A percentile compares a stretch with the other conserved stretches of the same genome.
Evolutionary conservation across 2,329 filamentous ascomycete species (phyloP).

Genomic region (Cadophora sp.): DNA sequence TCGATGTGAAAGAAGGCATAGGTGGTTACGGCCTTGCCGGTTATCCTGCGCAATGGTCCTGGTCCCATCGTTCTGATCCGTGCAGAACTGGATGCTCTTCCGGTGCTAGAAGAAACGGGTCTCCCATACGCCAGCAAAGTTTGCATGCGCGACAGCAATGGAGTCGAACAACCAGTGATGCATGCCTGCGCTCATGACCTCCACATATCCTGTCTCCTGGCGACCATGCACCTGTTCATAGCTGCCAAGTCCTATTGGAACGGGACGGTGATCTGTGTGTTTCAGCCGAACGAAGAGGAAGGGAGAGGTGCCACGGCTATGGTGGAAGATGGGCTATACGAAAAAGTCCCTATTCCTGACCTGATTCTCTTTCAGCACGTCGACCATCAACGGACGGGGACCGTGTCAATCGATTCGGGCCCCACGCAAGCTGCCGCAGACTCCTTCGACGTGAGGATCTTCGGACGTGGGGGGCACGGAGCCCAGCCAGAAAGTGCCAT

Average conservation of each 20-base stretch:
- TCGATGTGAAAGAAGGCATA: slow-evolving; percentile 42
- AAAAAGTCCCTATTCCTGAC: slow-evolving; percentile 25
- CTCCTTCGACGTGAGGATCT: background rate
- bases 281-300: slow-evolving; percentile 66
- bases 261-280: background rate
- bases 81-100: slow-evolving; percentile 48
- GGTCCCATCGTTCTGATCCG: background rate
- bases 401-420: background rate
- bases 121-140: slow-evolving; percentile 55
- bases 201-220: background rate
- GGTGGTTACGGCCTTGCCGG: slow-evolving; percentile 53
- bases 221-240: background rate
- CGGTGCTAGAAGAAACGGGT: slow-evolving; percentile 54
- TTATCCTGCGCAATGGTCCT: slow-evolving; percentile 44
- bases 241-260: background rate
- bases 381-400: background rate
- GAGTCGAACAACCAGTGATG: slow-evolving; percentile 62
- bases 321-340: slow-evolving; percentile 64
- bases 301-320: slow-evolving; percentile 64
- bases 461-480: background rate
- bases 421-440: background rate
- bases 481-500: background rate
- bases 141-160: slow-evolving; percentile 35
- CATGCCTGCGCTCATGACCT: slow-evolving; percentile 55
- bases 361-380: slow-evolving; percentile 28